phyloP scores from a whole-genome alignment of 176 grass and related monocot species.

The Aegilops speltoides region DNA sequence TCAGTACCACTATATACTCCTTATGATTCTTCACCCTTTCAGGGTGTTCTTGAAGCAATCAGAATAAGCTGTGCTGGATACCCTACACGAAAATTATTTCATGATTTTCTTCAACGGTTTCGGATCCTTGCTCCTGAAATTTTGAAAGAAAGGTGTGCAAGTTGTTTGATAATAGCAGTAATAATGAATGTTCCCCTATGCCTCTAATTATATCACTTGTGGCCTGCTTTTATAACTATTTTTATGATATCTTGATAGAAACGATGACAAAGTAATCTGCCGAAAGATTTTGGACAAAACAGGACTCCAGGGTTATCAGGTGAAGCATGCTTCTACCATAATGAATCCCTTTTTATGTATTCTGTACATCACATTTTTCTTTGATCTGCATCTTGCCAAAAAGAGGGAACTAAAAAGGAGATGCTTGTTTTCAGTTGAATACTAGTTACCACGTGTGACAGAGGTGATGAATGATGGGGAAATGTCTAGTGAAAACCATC shows the following conservation, averaged over 20 bases:
- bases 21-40: slow-evolving; percentile 27
- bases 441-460: slow-evolving; percentile 18
- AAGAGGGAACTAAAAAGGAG: neutral
- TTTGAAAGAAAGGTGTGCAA: slow-evolving; percentile 60
- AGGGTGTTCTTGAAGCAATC: slow-evolving; percentile 99
- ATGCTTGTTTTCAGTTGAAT: slow-evolving; percentile 9
- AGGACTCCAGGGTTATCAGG: slow-evolving; percentile 74
- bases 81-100: slow-evolving; percentile 90
- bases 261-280: slow-evolving; percentile 72
- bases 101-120: slow-evolving; percentile 83
- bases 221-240: slow-evolving; percentile 24
- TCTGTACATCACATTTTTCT: neutral
- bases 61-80: slow-evolving; percentile 97
- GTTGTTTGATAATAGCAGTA: slow-evolving; percentile 10
- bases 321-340: slow-evolving; percentile 40
- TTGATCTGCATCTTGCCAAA: neutral
- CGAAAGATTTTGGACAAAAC: slow-evolving; percentile 87
- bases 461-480: neutral
- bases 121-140: slow-evolving; percentile 74
- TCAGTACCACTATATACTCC: neutral
- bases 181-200: neutral
- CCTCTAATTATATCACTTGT: slow-evolving; percentile 10
- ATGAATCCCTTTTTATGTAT: slow-evolving; percentile 18
- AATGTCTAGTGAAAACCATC: neutral
- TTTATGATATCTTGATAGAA: slow-evolving; percentile 44